Evolutionary conservation across 169 alveolate species (phyloP).

Genomic region (Cryptosporidium tyzzeri): DNA sequence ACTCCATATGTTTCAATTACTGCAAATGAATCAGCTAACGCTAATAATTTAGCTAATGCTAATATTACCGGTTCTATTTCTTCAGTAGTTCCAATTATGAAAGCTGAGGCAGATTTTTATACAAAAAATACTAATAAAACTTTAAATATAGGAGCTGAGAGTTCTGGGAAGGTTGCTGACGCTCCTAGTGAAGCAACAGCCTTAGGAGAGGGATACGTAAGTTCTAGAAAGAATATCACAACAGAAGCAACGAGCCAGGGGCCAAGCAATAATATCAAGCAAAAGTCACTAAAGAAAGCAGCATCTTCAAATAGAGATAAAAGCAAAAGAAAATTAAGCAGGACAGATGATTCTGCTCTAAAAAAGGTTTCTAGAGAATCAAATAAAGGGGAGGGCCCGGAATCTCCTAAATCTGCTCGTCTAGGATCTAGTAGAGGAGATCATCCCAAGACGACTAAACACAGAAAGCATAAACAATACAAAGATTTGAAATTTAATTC

Average conservation of each 20-base stretch:
- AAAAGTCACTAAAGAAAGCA: constrained; percentile 20
- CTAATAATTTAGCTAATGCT: no score
- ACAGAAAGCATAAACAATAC: neutral
- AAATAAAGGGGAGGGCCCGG: neutral
- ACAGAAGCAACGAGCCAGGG: neutral
- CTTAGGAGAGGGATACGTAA: neutral
- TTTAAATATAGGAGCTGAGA: neutral
- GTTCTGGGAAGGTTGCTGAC: neutral
- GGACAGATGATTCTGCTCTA: neutral
- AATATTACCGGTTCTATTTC: neutral
- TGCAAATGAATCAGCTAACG: no score
- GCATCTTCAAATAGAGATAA: neutral
- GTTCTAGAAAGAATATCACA: neutral
- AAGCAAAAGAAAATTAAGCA: neutral
- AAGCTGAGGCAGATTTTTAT: no score
- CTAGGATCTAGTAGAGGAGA: constrained; percentile 11
- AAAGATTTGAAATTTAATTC: neutral
- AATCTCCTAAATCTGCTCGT: neutral
- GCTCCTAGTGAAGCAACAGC: neutral
- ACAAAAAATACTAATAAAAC: neutral
- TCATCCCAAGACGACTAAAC: neutral
- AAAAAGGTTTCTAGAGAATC: constrained; percentile 3
- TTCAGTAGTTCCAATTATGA: neutral
- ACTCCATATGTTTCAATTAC: neutral
- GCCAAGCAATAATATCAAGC: neutral